Base-by-base conservation (phyloP, 2,329 filamentous ascomycete genomes). In the Hypomyces perniciosus region DNA sequence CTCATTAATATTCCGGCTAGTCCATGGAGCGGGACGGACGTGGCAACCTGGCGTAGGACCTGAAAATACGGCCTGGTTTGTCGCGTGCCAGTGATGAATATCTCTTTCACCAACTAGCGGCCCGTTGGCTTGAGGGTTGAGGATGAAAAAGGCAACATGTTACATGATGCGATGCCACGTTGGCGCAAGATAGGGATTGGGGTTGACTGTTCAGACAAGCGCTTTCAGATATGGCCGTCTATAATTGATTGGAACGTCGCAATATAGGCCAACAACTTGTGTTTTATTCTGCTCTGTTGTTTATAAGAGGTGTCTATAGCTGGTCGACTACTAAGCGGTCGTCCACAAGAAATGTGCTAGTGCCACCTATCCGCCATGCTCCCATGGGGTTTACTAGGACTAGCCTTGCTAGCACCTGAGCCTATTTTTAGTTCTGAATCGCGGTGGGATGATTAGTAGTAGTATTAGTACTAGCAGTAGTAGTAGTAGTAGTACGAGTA, bases 1-100 rank as follows among this genome's bases (percentile, higher is more conserved):
- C 60, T 68, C 64, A 59, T 63, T 68, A 68, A 67, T 68, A 59
- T 58, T 59, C 35, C 27, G 47, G 43, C 48, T 42, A 48, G 45
- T 43, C 44, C 46, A 37, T 37, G 30, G 42, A 34, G 30, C 41
- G 41, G 28, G 34, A 42, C 20, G 40, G 13, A 5, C 13, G 5
- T 4, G 37, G 13, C n/a, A 13, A 39, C 39, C 20, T 26, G 39
- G 39, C 28, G 13, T 28, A 28, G 39, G 39, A 28, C 39, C 20
- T n/a, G 42, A 44, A 31, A 45, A 46, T 27, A 20, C 26, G 31
- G n/a, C 7, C 20, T 45, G 46, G 38, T 33, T 29, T 6, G 31
- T 13, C 9, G 26, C 44, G 44, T 41, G 42, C 39, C 9, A 39
- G 31, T 4, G 28, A 52, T 38, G 31, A 33, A 30, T 29, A 35